Base-by-base conservation (phyloP, 371 early-diverging fungal species). In the Nosema granulosis region DNA sequence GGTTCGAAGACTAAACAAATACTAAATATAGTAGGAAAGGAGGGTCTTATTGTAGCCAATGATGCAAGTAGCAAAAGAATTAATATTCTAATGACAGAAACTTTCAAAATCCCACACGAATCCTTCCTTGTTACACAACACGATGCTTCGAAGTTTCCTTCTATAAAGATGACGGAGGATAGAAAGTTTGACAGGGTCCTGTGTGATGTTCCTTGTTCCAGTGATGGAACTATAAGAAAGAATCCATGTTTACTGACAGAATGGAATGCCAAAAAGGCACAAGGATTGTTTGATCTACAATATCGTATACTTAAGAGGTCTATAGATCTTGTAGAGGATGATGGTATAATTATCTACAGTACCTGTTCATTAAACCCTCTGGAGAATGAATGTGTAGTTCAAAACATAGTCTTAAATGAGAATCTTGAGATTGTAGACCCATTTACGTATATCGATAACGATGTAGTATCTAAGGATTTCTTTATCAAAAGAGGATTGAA, bases 151-250 rank as follows among this genome's bases (percentile, higher is more conserved):
- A 87, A 88, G 70, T 93, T 95, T 86, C 97, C 97, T 12, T 88
- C 87, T 69, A 85, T 71, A 34, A 57, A 90, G 72, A 88, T 88
- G 80, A 38, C 66, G 28, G 32, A 22, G 12, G 38, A 65, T 37
- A 3, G 69, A 43, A 54, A 38, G 29, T 95, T 96, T 87, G 96
- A 96, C 80, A 90, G 94, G 71, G 92, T 97, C 0, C 87, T 96
- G 59, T 91, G 91, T 77, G 99, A 99, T 88, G 99, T 97, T 0
- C 97, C 97, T 0, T 83, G 84, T 76, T 90, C 94, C 74, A 94
- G 97, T 65, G 99, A 99, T 84, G 99, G 97, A 58, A 99, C 99
- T 0, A 82, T 95, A 49, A 89, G 99, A 81, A 99, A 99, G 86
- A 97, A 97, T 83, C 87, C 88, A 73, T 87, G 86, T 69, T 91